These are phyloP conservation scores for Rhodamnia argentea DNA, from an alignment of 345 rosid genomes.

Conservation along the genomic window DNA sequence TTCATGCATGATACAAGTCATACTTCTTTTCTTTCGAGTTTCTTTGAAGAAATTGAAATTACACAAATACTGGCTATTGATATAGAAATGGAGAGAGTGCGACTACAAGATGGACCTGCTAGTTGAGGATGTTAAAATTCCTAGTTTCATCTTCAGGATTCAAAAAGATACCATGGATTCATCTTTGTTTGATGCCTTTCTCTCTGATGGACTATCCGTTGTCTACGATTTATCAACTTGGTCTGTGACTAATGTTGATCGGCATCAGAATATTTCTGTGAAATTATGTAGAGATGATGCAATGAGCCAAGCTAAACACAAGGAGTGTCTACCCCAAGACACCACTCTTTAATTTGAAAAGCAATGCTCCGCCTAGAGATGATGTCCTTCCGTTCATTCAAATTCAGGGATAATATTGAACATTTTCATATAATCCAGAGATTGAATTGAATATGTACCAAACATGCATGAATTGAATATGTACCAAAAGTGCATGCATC, in stretches of 20 bases:
- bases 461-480: no score
- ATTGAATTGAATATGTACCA: no score
- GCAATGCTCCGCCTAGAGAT: neutral
- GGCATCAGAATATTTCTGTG: neutral
- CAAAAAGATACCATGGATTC: neutral
- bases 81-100: neutral
- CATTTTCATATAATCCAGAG: no score
- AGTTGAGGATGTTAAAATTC: neutral
- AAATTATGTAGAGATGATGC: neutral
- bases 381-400: no score
- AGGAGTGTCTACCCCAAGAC: neutral
- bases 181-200: neutral
- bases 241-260: neutral
- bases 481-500: no score
- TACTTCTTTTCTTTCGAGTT: accelerated
- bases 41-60: neutral
- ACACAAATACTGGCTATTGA: neutral
- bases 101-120: neutral
- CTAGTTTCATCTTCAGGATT: neutral
- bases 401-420: no score
- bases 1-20: neutral
- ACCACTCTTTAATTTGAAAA: neutral
- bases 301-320: neutral
- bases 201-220: neutral
- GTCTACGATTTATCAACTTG: neutral